A percentile compares a stretch with the other conserved stretches of the same genome.
Conservation (phyloP, 352 stramenopile genomes). For the Pythium graminicola region DNA sequence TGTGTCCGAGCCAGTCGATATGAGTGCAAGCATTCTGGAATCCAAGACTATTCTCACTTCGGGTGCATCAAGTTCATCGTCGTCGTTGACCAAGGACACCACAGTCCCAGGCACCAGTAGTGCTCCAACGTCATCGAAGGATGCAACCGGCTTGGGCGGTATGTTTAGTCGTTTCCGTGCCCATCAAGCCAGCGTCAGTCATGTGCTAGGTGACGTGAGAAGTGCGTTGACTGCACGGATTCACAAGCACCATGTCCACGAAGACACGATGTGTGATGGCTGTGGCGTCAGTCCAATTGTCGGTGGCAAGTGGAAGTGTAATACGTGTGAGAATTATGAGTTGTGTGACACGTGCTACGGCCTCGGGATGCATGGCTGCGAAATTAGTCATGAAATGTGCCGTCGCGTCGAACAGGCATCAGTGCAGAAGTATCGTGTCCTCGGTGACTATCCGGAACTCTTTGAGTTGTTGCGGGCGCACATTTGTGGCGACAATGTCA, state of each 20-base stretch:
- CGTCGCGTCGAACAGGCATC: conserved; percentile 52
- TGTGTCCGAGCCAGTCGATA: conserved; percentile 51
- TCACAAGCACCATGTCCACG: conserved; percentile 64
- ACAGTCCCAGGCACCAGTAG: background rate
- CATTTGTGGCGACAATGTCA: conserved; percentile 62
- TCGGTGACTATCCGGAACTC: conserved; percentile 56
- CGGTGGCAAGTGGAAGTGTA: conserved; percentile 70
- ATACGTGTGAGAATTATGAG: conserved; percentile 59
- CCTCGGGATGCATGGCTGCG: conserved; percentile 57
- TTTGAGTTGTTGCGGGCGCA: conserved; percentile 63
- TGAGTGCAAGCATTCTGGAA: conserved; percentile 46
- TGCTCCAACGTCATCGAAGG: conserved; percentile 21
- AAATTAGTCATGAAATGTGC: conserved; percentile 66
- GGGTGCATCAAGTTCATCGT: background rate
- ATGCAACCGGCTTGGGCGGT: conserved; percentile 23
- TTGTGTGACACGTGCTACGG: conserved; percentile 68
- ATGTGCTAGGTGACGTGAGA: conserved; percentile 59
- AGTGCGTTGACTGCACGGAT: conserved; percentile 39
- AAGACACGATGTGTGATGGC: conserved; percentile 72
- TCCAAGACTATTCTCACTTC: conserved; percentile 46
- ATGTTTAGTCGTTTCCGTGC: conserved; percentile 45
- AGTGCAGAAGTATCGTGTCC: conserved; percentile 39
- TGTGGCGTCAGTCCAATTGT: conserved; percentile 75
- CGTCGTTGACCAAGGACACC: conserved; percentile 1
- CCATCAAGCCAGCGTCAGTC: conserved; percentile 35